Evolutionary conservation across 768 basidiomycete species (phyloP).

Genomic region (Ramaria sp.): DNA sequence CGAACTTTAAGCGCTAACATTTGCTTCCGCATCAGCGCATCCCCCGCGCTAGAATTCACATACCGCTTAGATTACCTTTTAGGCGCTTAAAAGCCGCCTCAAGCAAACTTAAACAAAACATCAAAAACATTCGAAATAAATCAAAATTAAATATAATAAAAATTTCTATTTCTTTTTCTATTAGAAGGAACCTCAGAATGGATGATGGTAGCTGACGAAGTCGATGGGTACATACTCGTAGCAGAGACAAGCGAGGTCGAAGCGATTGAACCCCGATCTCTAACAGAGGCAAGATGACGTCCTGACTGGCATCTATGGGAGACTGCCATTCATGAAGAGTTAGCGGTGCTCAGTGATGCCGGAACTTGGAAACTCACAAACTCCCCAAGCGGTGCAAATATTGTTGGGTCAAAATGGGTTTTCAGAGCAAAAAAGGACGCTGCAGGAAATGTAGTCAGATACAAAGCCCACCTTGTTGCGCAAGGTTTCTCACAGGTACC

Average conservation of each 20-base stretch:
- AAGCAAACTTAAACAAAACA: no score
- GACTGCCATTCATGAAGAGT: conserved; percentile 16
- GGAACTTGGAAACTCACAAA: conserved; percentile 16
- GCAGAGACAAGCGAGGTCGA: conserved; percentile 9
- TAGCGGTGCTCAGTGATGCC: conserved; percentile 10
- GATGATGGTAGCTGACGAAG: background rate
- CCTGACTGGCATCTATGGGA: conserved; percentile 20
- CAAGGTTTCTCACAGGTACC: conserved; percentile 26
- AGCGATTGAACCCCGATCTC: conserved; percentile 7
- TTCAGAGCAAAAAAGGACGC: conserved; percentile 19
- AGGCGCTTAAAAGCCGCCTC: no score
- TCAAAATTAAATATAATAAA: no score
- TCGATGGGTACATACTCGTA: conserved; percentile 9
- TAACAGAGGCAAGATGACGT: conserved; percentile 16
- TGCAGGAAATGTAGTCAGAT: conserved; percentile 16
- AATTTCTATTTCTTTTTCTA: no score
- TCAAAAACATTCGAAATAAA: no score
- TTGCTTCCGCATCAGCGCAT: no score
- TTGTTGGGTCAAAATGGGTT: conserved; percentile 19
- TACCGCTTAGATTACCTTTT: no score
- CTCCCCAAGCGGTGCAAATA: conserved; percentile 14
- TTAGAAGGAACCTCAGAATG: background rate
- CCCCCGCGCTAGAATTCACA: no score
- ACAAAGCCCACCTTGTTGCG: conserved; percentile 16
- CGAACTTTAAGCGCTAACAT: no score